These are phyloP conservation scores for Coemansia sp. DNA, from an alignment of 192 early-diverging fungal genomes.

Conservation along the genomic window DNA sequence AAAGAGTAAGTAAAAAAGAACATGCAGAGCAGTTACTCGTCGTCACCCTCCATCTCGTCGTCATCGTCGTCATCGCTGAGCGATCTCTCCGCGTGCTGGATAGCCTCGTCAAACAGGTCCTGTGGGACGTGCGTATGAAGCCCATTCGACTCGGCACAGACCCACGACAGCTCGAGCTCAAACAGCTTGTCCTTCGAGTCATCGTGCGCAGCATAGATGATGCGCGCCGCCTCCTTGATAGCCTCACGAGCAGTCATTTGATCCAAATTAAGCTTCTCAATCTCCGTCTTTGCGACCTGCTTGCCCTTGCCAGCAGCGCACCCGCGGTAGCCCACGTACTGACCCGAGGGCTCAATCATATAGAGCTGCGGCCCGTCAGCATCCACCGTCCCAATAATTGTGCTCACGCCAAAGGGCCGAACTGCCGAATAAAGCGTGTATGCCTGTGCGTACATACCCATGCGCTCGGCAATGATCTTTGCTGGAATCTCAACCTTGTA, in stretches of 20 bases:
- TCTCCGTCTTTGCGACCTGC: conserved; percentile 96
- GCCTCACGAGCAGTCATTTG: conserved; percentile 77
- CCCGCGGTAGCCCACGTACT: conserved; percentile 95
- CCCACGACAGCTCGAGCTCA: conserved; percentile 97
- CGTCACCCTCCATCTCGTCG: conserved; percentile 45
- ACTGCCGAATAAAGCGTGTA: conserved; percentile 96
- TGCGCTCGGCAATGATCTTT: conserved; percentile 89
- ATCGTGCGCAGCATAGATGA: conserved; percentile 94
- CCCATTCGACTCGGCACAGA: conserved; percentile 76
- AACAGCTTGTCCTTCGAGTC: conserved; percentile 98
- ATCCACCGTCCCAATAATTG: conserved; percentile 81
- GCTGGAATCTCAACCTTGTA: conserved; percentile 83
- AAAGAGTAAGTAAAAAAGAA: neutral
- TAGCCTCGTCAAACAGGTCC: conserved; percentile 82
- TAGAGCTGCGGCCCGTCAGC: conserved; percentile 80
- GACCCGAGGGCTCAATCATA: conserved; percentile 96
- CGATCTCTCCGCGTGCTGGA: conserved; percentile 42
- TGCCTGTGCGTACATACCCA: conserved; percentile 92
- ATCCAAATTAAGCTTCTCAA: conserved; percentile 91
- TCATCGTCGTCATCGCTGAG: conserved; percentile 43
- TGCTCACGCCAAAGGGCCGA: conserved; percentile 88
- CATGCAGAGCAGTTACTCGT: conserved; percentile 11
- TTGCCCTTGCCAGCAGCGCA: conserved; percentile 96
- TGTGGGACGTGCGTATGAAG: conserved; percentile 85
- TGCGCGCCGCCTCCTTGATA: conserved; percentile 90